Evolutionary conservation across 305 asterid species (phyloP).

Genomic region (Rubia balearica): DNA sequence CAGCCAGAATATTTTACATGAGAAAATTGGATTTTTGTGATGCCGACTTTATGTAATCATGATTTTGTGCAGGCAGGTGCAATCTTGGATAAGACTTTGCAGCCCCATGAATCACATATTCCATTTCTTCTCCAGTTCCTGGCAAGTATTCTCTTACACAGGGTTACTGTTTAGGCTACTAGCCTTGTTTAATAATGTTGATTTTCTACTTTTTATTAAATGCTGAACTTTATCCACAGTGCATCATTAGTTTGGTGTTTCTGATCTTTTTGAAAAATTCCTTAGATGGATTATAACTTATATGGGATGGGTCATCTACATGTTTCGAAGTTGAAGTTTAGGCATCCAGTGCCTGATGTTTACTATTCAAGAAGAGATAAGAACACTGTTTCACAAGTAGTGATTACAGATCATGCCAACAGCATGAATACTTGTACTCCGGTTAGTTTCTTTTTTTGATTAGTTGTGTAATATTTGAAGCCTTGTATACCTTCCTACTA

Average conservation of each 20-base stretch:
- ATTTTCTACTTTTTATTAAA: background rate
- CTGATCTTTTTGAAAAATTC: conserved; percentile 9
- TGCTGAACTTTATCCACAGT: background rate
- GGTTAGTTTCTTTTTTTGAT: conserved; percentile 32
- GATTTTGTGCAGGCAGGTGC: conserved; percentile 66
- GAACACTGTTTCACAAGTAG: conserved; percentile 26
- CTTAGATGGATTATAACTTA: conserved; percentile 85
- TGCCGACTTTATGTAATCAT: background rate
- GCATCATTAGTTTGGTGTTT: background rate
- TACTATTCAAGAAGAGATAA: conserved; percentile 34
- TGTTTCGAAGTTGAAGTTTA: conserved; percentile 74
- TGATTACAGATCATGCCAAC: conserved; percentile 27
- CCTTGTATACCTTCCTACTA: conserved; percentile 14
- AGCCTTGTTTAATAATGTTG: background rate
- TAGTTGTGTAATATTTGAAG: conserved; percentile 6
- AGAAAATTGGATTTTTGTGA: background rate
- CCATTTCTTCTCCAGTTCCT: conserved; percentile 94
- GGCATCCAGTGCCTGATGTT: conserved; percentile 76
- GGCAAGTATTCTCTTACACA: conserved; percentile 35
- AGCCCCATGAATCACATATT: conserved; percentile 94
- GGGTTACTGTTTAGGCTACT: background rate
- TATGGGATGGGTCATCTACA: conserved; percentile 96
- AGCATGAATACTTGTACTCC: conserved; percentile 31
- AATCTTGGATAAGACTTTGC: conserved; percentile 53
- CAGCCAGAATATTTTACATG: background rate